These are phyloP conservation scores for Inga leiocalycina DNA, from an alignment of 306 rosid genomes.

Conservation along the genomic window DNA sequence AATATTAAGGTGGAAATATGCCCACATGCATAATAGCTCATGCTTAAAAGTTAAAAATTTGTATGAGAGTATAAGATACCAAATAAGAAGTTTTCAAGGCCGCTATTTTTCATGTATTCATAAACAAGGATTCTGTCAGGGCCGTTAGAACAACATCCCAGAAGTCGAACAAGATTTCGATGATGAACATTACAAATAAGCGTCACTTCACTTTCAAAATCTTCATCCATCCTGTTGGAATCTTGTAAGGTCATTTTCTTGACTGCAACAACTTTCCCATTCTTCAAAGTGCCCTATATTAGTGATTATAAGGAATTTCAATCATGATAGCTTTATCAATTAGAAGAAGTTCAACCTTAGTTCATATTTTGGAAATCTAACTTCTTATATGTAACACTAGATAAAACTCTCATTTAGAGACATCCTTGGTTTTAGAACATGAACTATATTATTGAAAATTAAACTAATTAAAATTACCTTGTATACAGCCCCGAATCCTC, in stretches of 20 bases:
- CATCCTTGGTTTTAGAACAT: not conserved
- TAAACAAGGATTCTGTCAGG: constrained; percentile 70
- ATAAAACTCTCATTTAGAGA: not conserved
- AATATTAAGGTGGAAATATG: not conserved
- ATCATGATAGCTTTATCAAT: not conserved
- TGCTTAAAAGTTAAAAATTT: not conserved
- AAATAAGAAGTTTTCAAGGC: constrained; percentile 49
- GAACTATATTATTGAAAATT: not conserved
- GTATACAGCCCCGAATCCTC: constrained; percentile 10
- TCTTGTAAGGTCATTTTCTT: constrained; percentile 52
- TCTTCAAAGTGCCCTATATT: constrained; percentile 48
- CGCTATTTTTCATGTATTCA: constrained; percentile 57
- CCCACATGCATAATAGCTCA: not conserved
- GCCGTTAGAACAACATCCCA: constrained; percentile 70
- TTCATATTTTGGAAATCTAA: not conserved
- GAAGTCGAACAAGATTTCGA: constrained; percentile 67
- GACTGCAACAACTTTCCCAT: constrained; percentile 53
- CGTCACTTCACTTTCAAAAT: constrained; percentile 71
- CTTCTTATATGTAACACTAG: not conserved
- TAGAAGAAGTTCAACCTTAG: not conserved
- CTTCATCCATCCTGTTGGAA: constrained; percentile 47
- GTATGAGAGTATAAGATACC: constrained; percentile 22
- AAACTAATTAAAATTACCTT: constrained; percentile 31
- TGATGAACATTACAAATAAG: constrained; percentile 83
- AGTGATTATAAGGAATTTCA: not conserved